phyloP scores from a whole-genome alignment of 148 eudicot genomes.

The Spergularia marina region DNA sequence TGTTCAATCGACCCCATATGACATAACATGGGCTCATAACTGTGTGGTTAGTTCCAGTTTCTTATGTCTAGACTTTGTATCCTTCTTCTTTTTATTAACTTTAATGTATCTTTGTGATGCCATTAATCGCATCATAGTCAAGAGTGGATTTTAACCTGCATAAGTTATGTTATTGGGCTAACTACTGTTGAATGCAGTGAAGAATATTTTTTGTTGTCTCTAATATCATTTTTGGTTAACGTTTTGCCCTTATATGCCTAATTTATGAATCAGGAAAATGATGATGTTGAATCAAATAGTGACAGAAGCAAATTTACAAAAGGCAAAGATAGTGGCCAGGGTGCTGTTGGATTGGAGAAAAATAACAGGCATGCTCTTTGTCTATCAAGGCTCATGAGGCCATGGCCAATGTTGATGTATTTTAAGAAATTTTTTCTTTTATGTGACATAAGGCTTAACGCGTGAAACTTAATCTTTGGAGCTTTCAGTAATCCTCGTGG shows the following conservation, averaged over 20 bases:
- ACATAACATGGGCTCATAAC: too few relatives aligned
- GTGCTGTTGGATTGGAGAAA: slow-evolving; percentile 28
- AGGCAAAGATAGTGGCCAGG: slow-evolving; percentile 33
- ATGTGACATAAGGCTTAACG: slow-evolving; percentile 18
- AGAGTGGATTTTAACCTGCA: neutral
- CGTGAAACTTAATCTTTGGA: slow-evolving; percentile 25
- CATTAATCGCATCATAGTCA: neutral
- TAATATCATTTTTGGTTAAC: neutral
- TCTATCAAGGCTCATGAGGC: slow-evolving; percentile 12
- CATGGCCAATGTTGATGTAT: slow-evolving; percentile 8
- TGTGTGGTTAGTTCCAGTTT: neutral
- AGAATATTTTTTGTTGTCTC: neutral
- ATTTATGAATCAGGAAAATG: slow-evolving; percentile 50
- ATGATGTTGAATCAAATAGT: slow-evolving; percentile 39
- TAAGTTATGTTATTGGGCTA: neutral
- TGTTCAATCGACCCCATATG: too few relatives aligned
- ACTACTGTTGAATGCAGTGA: neutral
- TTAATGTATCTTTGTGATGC: neutral
- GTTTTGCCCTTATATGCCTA: slow-evolving; percentile 22
- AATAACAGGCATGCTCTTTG: slow-evolving; percentile 43
- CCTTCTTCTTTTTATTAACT: neutral
- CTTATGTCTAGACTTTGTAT: neutral
- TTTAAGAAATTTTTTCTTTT: neutral
- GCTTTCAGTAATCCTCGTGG: slow-evolving; percentile 46
- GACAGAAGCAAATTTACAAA: slow-evolving; percentile 32